These are phyloP conservation scores for Harringtonia lauricola DNA, from an alignment of 2,329 filamentous ascomycete genomes.

Conservation along the genomic window DNA sequence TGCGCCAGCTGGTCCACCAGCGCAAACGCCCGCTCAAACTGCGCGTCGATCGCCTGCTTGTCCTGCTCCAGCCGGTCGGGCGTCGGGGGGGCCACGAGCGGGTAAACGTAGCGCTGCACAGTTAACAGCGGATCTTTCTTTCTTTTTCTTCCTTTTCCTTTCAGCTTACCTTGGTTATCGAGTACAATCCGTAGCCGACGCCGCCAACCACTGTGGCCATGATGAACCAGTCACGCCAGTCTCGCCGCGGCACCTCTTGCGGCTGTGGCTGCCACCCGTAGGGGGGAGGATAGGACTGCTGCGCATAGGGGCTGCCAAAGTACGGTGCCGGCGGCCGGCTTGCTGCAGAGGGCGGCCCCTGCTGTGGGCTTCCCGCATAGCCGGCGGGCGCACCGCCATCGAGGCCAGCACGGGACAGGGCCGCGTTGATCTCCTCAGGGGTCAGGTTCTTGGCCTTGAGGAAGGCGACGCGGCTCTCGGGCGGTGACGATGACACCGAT, in stretches of 20 bases:
- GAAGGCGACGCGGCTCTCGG: conserved; percentile 88
- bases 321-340: conserved; percentile 27
- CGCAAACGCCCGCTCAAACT: conserved; percentile 84
- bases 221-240: conserved; percentile 99
- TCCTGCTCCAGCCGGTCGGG: conserved; percentile 89
- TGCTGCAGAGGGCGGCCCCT: conserved; percentile 13
- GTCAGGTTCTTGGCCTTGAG: conserved; percentile 95
- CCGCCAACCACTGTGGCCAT: conserved; percentile 94
- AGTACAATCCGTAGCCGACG: conserved; percentile 79
- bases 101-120: conserved; percentile 72
- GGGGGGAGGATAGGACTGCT: conserved; percentile 33
- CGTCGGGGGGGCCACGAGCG: conserved; percentile 85
- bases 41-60: conserved; percentile 83
- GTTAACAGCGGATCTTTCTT: background rate
- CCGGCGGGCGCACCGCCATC: conserved; percentile 25
- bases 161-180: conserved; percentile 61
- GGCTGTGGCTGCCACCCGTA: conserved; percentile 46
- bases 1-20: conserved; percentile 85
- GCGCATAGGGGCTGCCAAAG: conserved; percentile 30
- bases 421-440: conserved; percentile 83
- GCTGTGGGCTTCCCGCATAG: conserved; percentile 19
- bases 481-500: conserved; percentile 75
- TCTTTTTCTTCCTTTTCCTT: background rate
- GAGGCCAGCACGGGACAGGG: conserved; percentile 65
- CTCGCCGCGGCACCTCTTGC: conserved; percentile 58